phyloP scores from a whole-genome alignment of 2,329 filamentous ascomycete species.

The Exophiala sp. region DNA sequence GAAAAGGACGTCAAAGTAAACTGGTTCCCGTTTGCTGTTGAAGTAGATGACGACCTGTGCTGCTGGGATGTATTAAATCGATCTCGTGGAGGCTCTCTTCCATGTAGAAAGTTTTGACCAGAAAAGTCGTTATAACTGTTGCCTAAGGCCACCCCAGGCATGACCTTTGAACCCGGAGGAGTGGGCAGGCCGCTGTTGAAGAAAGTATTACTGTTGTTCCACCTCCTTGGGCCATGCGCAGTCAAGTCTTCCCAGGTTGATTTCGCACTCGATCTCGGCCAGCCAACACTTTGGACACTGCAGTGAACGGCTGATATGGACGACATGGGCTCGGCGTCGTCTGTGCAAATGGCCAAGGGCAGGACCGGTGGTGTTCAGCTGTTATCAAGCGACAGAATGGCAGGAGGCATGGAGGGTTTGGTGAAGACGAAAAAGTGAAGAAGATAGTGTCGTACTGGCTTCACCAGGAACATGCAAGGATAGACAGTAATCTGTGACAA shows the following conservation, averaged over 20 bases:
- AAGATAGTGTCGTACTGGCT: neutral
- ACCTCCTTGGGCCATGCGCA: conserved; percentile 18
- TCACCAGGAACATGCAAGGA: conserved; percentile 3
- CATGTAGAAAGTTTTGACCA: conserved; percentile 7
- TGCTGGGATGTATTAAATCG: conserved; percentile 2
- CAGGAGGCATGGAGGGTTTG: conserved; percentile 9
- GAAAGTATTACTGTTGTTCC: conserved; percentile 13
- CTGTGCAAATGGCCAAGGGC: neutral
- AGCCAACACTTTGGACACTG: conserved; percentile 13
- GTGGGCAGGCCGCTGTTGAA: conserved; percentile 28
- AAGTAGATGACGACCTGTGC: neutral
- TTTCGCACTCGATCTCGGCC: conserved; percentile 10
- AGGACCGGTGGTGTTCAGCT: conserved; percentile 1
- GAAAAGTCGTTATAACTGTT: conserved; percentile 16
- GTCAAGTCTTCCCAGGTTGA: conserved; percentile 5
- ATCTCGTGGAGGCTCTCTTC: conserved; percentile 1
- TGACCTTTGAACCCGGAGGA: conserved; percentile 25
- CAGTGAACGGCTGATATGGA: conserved; percentile 16
- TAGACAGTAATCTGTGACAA: conserved; percentile 1
- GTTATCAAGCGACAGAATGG: neutral
- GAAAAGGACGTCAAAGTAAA: conserved; percentile 7
- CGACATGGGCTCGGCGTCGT: conserved; percentile 15
- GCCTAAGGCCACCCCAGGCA: conserved; percentile 20
- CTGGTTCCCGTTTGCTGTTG: conserved; percentile 3
- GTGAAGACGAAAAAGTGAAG: neutral